Evolutionary conservation across 768 basidiomycete genomes (phyloP).

Genomic region (Leccinum subgranulosum): DNA sequence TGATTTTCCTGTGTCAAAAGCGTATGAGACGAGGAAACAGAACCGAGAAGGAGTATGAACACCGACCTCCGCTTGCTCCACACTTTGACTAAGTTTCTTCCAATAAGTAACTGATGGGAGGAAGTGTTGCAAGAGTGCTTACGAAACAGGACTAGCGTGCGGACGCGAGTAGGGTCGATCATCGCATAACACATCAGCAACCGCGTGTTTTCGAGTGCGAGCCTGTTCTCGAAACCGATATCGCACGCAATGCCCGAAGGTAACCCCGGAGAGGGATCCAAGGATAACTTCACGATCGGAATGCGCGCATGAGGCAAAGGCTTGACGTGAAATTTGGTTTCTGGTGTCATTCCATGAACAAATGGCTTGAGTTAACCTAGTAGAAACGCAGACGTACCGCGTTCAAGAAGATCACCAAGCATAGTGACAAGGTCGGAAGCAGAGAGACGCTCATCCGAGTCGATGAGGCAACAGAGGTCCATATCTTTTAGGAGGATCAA

Average conservation of each 20-base stretch:
- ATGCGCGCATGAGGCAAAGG: constrained; percentile 95
- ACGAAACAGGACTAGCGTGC: constrained; percentile 96
- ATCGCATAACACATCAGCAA: constrained; percentile 96
- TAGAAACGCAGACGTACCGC: constrained; percentile 55
- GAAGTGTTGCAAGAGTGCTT: constrained; percentile 40
- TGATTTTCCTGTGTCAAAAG: constrained; percentile 76
- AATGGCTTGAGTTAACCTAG: constrained; percentile 1
- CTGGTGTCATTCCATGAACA: constrained; percentile 38
- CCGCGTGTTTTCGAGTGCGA: constrained; percentile 96
- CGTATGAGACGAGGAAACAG: background rate
- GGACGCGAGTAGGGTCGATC: constrained; percentile 90
- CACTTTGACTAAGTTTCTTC: constrained; percentile 77
- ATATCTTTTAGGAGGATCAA: constrained; percentile 62
- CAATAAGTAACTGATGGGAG: constrained; percentile 9
- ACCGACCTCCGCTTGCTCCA: constrained; percentile 91
- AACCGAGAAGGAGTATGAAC: background rate
- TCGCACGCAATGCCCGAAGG: constrained; percentile 93
- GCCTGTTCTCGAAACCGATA: constrained; percentile 96
- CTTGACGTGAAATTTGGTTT: constrained; percentile 96
- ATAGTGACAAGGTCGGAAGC: constrained; percentile 91
- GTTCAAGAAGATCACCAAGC: constrained; percentile 89
- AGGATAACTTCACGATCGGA: constrained; percentile 95
- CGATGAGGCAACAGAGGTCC: constrained; percentile 97
- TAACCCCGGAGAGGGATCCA: constrained; percentile 79
- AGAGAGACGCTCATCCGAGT: constrained; percentile 73